A percentile compares a stretch with the other conserved stretches of the same genome.
phyloP scores from a whole-genome alignment of 1,284 basidiomycete genomes.

The Sporisorium scitamineum region DNA sequence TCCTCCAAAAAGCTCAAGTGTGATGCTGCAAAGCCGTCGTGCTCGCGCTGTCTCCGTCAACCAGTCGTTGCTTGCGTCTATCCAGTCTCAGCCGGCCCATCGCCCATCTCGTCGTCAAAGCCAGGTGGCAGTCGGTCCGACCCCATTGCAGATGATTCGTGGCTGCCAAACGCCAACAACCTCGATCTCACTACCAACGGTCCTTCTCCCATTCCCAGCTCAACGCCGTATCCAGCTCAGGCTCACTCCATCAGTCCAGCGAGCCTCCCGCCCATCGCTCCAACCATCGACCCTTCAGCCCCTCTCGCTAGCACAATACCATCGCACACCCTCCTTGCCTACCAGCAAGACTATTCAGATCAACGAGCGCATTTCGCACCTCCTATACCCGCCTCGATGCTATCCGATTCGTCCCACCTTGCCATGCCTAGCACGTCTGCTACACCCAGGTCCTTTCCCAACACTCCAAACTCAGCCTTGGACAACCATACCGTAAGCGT shows the following conservation, averaged over 20 bases:
- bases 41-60: slow-evolving; percentile 18
- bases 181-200: not conserved
- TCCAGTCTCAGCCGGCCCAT: slow-evolving; percentile 1
- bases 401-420: slow-evolving; percentile 3
- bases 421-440: not conserved
- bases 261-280: not conserved
- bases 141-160: slow-evolving; percentile 6
- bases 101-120: not conserved
- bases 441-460: not conserved
- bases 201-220: not conserved
- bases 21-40: slow-evolving; percentile 17
- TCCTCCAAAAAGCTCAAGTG: slow-evolving; percentile 32
- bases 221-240: slow-evolving; percentile 9
- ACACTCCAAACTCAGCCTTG: not conserved
- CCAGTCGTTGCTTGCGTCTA: slow-evolving; percentile 14
- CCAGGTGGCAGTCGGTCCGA: not conserved
- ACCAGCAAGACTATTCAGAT: not conserved
- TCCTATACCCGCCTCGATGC: not conserved
- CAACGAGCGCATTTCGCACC: not conserved
- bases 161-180: not conserved
- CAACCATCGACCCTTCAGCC: not conserved
- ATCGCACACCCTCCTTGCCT: not conserved
- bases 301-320: not conserved
- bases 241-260: not conserved
- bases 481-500: not conserved